Conservation (phyloP, 345 rosid genomes). For the Corchorus olitorius region DNA sequence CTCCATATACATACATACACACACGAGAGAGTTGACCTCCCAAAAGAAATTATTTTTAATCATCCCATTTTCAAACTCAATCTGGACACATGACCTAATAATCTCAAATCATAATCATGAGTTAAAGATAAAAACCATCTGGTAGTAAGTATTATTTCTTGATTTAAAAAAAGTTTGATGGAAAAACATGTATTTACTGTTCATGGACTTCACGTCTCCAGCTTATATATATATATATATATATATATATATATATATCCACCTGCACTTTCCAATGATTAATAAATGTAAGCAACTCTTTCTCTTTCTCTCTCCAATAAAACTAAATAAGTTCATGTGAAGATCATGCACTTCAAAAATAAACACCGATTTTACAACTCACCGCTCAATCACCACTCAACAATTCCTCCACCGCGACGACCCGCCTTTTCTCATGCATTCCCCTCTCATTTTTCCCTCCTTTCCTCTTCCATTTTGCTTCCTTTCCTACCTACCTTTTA, state of each 20-base stretch:
- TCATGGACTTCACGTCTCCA: slow-evolving; percentile 67
- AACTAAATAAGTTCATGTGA: slow-evolving; percentile 42
- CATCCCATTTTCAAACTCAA: too few species aligned
- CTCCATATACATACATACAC: too few species aligned
- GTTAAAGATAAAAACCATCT: neutral
- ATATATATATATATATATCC: neutral
- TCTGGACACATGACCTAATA: too few species aligned
- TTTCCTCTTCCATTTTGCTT: neutral
- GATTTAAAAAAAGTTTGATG: too few species aligned
- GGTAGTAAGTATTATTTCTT: neutral
- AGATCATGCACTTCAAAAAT: slow-evolving; percentile 33
- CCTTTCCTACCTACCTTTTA: slow-evolving; percentile 37
- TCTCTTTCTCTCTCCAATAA: neutral
- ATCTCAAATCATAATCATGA: too few species aligned
- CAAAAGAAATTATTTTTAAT: too few species aligned
- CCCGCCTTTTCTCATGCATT: slow-evolving; percentile 7
- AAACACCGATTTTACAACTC: slow-evolving; percentile 27
- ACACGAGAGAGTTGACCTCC: too few species aligned
- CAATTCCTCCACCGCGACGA: slow-evolving; percentile 31
- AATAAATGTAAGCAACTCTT: slow-evolving; percentile 6
- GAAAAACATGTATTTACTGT: slow-evolving; percentile 22
- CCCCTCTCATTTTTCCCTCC: slow-evolving; percentile 11
- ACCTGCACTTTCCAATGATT: slow-evolving; percentile 15
- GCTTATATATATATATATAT: neutral
- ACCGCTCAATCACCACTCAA: slow-evolving; percentile 30